phyloP scores from a whole-genome alignment of 768 basidiomycete genomes.

The Cystofilobasidium bisporidii region DNA sequence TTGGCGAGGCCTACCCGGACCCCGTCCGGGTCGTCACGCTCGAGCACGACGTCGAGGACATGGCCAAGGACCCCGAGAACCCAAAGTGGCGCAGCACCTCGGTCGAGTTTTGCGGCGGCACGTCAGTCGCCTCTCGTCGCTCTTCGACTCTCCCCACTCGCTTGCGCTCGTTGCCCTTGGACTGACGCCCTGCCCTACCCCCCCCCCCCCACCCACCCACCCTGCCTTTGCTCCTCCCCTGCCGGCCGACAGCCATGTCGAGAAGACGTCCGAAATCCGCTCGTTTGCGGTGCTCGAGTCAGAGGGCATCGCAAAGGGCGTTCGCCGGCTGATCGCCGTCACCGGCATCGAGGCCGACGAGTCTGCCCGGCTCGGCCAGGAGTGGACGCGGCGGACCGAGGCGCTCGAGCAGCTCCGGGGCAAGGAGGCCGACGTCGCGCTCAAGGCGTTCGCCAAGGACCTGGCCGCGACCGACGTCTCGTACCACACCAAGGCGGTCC shows the following conservation, averaged over 20 bases:
- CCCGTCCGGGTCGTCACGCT: constrained; percentile 91
- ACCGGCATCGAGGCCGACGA: constrained; percentile 88
- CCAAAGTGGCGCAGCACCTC: constrained; percentile 84
- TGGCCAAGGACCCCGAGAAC: constrained; percentile 72
- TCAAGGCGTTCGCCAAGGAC: constrained; percentile 75
- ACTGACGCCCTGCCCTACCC: constrained; percentile 7
- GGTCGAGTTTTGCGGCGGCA: constrained; percentile 97
- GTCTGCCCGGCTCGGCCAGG: constrained; percentile 58
- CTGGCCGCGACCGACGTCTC: constrained; percentile 84
- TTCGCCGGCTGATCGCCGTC: constrained; percentile 84
- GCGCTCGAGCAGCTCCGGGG: constrained; percentile 53
- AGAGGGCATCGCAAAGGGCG: constrained; percentile 95
- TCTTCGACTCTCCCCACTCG: not conserved
- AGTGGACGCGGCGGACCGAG: constrained; percentile 55
- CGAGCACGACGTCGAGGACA: constrained; percentile 77
- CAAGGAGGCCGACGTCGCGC: constrained; percentile 73
- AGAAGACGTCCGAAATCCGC: constrained; percentile 94
- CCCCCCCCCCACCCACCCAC: not conserved
- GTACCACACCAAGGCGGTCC: constrained; percentile 63
- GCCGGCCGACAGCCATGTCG: constrained; percentile 59
- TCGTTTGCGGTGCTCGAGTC: constrained; percentile 91
- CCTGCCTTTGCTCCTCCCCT: too few relatives aligned
- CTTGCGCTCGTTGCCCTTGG: not conserved
- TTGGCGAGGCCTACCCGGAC: constrained; percentile 95
- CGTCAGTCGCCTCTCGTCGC: constrained; percentile 48